These are phyloP conservation scores for Ophiostoma triangulosporum DNA, from an alignment of 2,329 filamentous ascomycete species.

Conservation along the genomic window DNA sequence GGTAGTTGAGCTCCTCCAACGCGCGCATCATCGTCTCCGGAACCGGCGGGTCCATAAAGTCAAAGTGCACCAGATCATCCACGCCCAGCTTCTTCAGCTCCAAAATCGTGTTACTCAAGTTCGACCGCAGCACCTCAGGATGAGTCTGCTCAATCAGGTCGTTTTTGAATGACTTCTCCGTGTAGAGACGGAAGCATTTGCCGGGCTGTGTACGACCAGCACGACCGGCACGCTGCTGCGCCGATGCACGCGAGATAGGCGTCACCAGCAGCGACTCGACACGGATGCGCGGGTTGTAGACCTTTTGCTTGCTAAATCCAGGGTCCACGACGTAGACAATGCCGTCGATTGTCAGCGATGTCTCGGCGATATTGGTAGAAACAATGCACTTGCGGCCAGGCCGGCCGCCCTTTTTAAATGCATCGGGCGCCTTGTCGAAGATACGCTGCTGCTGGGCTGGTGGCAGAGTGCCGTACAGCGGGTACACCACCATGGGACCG, in stretches of 20 bases:
- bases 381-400: constrained; percentile 91
- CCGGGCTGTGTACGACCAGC: constrained; percentile 95
- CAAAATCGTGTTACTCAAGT: constrained; percentile 85
- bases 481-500: constrained; percentile 80
- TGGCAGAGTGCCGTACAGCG: constrained; percentile 85
- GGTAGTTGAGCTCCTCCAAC: constrained; percentile 91
- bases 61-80: constrained; percentile 92
- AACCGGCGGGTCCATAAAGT: constrained; percentile 95
- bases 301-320: constrained; percentile 98
- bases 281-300: constrained; percentile 92
- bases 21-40: constrained; percentile 98
- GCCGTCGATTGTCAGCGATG: constrained; percentile 91
- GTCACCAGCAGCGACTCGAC: constrained; percentile 96
- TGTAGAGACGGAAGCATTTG: constrained; percentile 97
- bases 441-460: constrained; percentile 90
- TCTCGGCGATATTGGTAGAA: constrained; percentile 96
- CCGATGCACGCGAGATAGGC: constrained; percentile 93
- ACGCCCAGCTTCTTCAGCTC: constrained; percentile 96
- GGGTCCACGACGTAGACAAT: constrained; percentile 99
- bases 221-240: constrained; percentile 93
- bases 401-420: constrained; percentile 59
- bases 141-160: constrained; percentile 96
- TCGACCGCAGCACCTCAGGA: constrained; percentile 88
- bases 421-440: constrained; percentile 73
- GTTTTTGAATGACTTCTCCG: constrained; percentile 90